Evolutionary conservation across 1,284 basidiomycete species (phyloP).

Genomic region (Cryptococcus sp.): DNA sequence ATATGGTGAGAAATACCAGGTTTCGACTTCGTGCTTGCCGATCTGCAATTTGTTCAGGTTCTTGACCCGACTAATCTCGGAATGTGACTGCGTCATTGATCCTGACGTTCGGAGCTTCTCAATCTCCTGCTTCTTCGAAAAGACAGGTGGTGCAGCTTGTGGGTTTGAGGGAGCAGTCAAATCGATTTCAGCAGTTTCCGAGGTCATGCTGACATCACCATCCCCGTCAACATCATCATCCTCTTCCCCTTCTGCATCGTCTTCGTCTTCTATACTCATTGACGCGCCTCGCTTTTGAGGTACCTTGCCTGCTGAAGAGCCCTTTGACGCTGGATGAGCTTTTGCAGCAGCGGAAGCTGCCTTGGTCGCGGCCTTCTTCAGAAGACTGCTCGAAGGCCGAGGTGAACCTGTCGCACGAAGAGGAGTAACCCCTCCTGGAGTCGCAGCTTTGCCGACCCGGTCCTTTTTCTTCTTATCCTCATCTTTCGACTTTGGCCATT

Average conservation of each 20-base stretch:
- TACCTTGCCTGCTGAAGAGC: conserved; percentile 41
- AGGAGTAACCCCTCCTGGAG: conserved; percentile 34
- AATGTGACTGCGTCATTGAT: conserved; percentile 98
- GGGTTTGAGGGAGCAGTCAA: conserved; percentile 55
- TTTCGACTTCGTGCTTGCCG: conserved; percentile 92
- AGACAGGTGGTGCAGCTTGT: conserved; percentile 60
- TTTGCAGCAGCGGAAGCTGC: conserved; percentile 52
- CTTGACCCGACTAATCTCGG: conserved; percentile 96
- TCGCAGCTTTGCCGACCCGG: conserved; percentile 26
- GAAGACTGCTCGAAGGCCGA: conserved; percentile 54
- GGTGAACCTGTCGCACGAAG: conserved; percentile 28
- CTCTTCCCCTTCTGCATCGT: conserved; percentile 56
- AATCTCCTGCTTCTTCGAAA: conserved; percentile 94
- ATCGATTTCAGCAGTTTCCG: conserved; percentile 53
- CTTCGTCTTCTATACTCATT: conserved; percentile 51
- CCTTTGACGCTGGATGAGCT: conserved; percentile 27
- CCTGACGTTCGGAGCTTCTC: conserved; percentile 97
- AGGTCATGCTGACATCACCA: conserved; percentile 58
- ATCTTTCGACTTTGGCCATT: conserved; percentile 70
- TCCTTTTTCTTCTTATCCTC: conserved; percentile 54
- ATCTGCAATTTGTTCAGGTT: conserved; percentile 97
- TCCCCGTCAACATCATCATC: conserved; percentile 58
- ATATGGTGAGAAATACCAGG: conserved; percentile 99
- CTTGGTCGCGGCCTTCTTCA: conserved; percentile 76
- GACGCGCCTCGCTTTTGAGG: conserved; percentile 68